Base-by-base conservation (phyloP, 163 green algal species). In the Scenedesmus sp. region DNA sequence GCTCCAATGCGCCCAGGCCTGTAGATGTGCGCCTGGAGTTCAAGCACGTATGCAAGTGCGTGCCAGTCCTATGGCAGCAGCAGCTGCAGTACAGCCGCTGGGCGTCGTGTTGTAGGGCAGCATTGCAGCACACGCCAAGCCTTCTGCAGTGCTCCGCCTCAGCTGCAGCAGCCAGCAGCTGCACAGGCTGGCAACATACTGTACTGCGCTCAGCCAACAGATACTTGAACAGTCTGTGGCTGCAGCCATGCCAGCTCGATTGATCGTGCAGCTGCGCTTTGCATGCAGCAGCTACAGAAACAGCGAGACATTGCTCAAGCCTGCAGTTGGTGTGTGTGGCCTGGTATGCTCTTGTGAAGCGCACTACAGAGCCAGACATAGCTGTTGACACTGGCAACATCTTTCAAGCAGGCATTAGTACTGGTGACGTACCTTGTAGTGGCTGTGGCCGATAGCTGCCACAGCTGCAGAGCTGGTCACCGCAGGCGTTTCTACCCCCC, bases 11-110 rank as follows among this genome's bases (percentile, higher is more conserved):
- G 24, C 61, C 44, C 22, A 35, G 10, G 12, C 89, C 83, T 20
- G 37, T 90, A 2, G 83, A 92, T n/a, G 73, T 90, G 51, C 89
- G 83, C 43, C 51, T 92, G 70, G 83, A 92, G 76, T 92, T 87
- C 53, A 90, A 87, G 76, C 89, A 92, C 83, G 56, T 86, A 1
- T 92, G 89, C 89, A 89, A 81, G 89, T 92, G 53, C 51, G 89
- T 89, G 13, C 12, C 22, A 33, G 3, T 65, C 53, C 42, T 7
- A 37, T 9, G 26, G 30, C 65, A 76, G 65, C 65, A 76, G 65
- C 65, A 40, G 65, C 65, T 20, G 30, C 65, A 40, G 65, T 30
- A 76, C 65, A 40, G 65, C 56, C 9, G 30, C 30, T n/a, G 65
- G 56, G 56, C 9, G 56, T 70, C 20, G n/a, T 70, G 22, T n/a